Base-by-base conservation (phyloP, 768 basidiomycete species). In the Pulveroboletus sp. region DNA sequence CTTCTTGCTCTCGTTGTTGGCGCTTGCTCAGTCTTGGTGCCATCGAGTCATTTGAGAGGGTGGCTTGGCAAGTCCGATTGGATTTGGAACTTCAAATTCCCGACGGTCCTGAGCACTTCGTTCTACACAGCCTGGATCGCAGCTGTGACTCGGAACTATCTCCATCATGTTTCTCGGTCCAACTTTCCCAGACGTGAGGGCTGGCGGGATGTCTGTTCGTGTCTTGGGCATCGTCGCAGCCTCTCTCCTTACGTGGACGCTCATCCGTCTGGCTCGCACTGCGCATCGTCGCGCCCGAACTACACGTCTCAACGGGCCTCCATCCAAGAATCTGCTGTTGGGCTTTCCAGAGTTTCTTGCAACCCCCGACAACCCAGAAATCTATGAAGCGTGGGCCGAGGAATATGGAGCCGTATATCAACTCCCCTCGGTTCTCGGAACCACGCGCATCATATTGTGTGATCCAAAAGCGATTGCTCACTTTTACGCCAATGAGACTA, bases 1-100 rank as follows among this genome's bases (percentile, higher is more conserved):
- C 89, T 51, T 93, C 89, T 20, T 83, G 76, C 60, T 92, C 89
- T 39, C 92, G 73, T 61, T 93, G 89, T 66, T 93, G 91, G 41
- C 93, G 77, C 69, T 91, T 94, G 69, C 81, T 93, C 32, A 86
- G 69, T 54, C 86, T 76, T 19, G 86, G 81, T 49, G 86, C 75
- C 87, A 88, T 50, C 29, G 35, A n/a, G 30, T 36, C 32, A 60
- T 51, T 37, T 37, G 36, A 36, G 13, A n/a, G n/a, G n/a, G n/a
- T n/a, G n/a, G n/a, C n/a, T n/a, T n/a, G n/a, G n/a, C n/a, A n/a
- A n/a, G n/a, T n/a, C n/a, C n/a, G n/a, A n/a, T n/a, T n/a, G n/a
- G n/a, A n/a, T n/a, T n/a, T n/a, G n/a, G n/a, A n/a, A n/a, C n/a
- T n/a, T n/a, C n/a, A n/a, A n/a, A n/a, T n/a, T n/a, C n/a, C n/a